Conservation (phyloP, 768 basidiomycete genomes). For the Suillus ampliporus region DNA sequence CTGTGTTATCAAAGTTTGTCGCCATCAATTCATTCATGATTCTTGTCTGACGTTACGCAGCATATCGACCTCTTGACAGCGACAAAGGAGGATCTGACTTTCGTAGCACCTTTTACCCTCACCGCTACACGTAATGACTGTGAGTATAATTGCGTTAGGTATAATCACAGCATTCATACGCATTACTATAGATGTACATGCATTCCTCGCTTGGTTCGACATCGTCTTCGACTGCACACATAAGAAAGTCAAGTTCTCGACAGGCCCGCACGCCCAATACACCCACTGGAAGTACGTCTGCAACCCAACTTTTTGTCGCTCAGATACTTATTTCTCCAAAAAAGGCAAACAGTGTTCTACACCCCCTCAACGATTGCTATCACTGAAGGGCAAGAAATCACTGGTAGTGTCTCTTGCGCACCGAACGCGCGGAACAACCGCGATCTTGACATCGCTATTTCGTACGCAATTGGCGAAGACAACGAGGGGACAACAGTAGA, state of each 20-base stretch:
- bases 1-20: conserved; percentile 78
- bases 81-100: conserved; percentile 94
- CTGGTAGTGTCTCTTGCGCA: conserved; percentile 74
- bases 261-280: conserved; percentile 96
- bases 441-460: conserved; percentile 89
- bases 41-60: conserved; percentile 42
- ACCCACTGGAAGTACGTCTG: conserved; percentile 91
- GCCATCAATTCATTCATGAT: neutral
- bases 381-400: conserved; percentile 71
- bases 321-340: conserved; percentile 1
- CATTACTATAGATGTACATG: conserved; percentile 77
- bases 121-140: conserved; percentile 90
- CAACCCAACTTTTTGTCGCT: neutral
- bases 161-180: conserved; percentile 10
- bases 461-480: conserved; percentile 57
- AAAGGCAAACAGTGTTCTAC: conserved; percentile 97
- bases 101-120: conserved; percentile 80
- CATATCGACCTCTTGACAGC: conserved; percentile 90
- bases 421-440: conserved; percentile 95
- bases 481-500: conserved; percentile 47
- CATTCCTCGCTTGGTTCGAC: conserved; percentile 99
- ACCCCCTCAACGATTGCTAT: conserved; percentile 80
- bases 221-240: conserved; percentile 95
- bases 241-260: conserved; percentile 95
- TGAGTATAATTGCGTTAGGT: conserved; percentile 44